These are phyloP conservation scores for Candida sithepensis DNA, from an alignment of 805 yeast genomes.

Conservation along the genomic window DNA sequence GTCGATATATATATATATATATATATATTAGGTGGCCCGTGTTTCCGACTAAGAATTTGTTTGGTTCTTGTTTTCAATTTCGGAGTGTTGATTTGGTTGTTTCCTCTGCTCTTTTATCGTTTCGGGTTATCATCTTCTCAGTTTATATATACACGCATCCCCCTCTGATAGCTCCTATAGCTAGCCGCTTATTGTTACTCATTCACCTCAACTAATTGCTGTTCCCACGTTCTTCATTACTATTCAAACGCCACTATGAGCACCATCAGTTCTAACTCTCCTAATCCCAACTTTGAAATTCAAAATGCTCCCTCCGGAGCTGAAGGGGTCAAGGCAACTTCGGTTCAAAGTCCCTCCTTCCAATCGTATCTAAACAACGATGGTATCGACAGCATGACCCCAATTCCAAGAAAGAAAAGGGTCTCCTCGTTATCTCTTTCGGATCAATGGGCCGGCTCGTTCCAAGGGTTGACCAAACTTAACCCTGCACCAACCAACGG, in stretches of 20 bases:
- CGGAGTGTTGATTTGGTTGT: too few relatives aligned
- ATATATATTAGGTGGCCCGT: too few relatives aligned
- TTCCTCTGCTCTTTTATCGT: too few relatives aligned
- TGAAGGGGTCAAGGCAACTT: constrained; percentile 8
- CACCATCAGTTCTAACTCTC: background rate
- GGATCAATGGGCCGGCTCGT: constrained; percentile 57
- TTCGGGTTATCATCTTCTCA: too few relatives aligned
- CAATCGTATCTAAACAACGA: constrained; percentile 65
- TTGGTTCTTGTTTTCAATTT: too few relatives aligned
- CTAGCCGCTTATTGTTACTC: too few relatives aligned
- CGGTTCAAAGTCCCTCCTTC: constrained; percentile 16
- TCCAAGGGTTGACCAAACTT: constrained; percentile 22
- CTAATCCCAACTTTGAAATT: constrained; percentile 3
- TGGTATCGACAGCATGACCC: constrained; percentile 65
- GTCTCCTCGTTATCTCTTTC: constrained; percentile 66
- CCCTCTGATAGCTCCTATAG: too few relatives aligned
- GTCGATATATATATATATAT: too few relatives aligned
- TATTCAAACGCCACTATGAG: background rate
- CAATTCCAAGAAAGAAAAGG: constrained; percentile 56
- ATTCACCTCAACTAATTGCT: too few relatives aligned
- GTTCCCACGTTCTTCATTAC: background rate
- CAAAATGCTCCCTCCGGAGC: constrained; percentile 16
- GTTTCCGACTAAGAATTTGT: too few relatives aligned
- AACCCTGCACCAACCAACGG: constrained; percentile 1
- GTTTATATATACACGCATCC: too few relatives aligned